Evolutionary conservation across 1,284 basidiomycete genomes (phyloP).

Genomic region (Mrakiaceae sp.): DNA sequence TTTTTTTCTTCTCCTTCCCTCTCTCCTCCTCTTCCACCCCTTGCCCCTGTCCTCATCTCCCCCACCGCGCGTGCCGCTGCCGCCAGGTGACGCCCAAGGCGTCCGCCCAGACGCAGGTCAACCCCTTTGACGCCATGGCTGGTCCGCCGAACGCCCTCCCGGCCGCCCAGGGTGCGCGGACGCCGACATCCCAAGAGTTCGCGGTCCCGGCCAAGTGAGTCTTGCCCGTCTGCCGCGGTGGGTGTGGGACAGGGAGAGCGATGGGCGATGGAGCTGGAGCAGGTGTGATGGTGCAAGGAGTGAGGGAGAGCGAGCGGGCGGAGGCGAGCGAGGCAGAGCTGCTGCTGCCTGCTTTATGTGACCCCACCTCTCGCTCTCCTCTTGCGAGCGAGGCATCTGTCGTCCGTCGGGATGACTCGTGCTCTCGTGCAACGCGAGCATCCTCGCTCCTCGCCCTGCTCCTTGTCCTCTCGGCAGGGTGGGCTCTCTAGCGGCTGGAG

Average conservation of each 20-base stretch:
- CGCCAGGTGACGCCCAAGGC: constrained; percentile 64
- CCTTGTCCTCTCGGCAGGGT: too few relatives aligned
- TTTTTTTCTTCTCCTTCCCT: background rate
- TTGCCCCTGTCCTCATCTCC: background rate
- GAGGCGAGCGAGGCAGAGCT: background rate
- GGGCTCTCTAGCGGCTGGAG: too few relatives aligned
- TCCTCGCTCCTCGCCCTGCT: too few relatives aligned
- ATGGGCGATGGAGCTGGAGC: too few relatives aligned
- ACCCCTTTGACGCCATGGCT: constrained; percentile 52
- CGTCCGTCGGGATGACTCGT: too few relatives aligned
- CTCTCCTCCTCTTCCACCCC: background rate
- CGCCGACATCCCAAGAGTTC: constrained; percentile 31
- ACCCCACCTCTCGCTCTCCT: background rate
- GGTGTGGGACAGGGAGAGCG: too few relatives aligned
- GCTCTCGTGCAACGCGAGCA: too few relatives aligned
- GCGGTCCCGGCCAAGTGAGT: constrained; percentile 19
- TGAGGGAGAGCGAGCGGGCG: background rate
- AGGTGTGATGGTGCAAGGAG: background rate
- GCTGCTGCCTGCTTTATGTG: background rate
- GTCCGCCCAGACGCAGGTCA: constrained; percentile 41
- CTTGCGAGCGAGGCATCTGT: background rate
- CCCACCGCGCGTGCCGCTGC: constrained; percentile 1
- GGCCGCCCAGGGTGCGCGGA: constrained; percentile 27
- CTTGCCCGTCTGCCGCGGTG: background rate
- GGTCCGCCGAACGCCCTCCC: constrained; percentile 25